These are phyloP conservation scores for Ophiobolus disseminans DNA, from an alignment of 2,329 filamentous ascomycete species.

Conservation along the genomic window DNA sequence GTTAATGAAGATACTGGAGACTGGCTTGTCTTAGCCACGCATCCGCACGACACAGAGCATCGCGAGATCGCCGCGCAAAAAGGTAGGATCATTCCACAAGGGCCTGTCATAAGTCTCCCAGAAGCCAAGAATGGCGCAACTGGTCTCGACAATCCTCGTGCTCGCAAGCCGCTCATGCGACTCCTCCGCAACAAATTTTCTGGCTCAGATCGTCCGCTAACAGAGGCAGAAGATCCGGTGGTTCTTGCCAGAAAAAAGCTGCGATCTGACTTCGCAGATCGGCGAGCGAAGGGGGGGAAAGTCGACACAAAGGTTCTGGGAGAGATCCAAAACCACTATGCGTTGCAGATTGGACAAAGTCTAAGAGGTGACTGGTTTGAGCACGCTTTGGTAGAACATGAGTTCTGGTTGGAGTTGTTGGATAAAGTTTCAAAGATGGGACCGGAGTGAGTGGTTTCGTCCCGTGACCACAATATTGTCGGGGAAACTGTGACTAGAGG, in stretches of 20 bases:
- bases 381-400: neutral
- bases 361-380: constrained; percentile 2
- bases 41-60: constrained; percentile 1
- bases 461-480: no score
- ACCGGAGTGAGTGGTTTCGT: neutral
- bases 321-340: constrained; percentile 1
- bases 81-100: neutral
- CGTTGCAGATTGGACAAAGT: neutral
- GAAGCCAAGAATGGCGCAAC: constrained; percentile 19
- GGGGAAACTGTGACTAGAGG: no score
- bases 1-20: constrained; percentile 12
- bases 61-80: neutral
- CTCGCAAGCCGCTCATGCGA: neutral
- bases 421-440: neutral
- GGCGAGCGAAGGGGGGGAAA: neutral
- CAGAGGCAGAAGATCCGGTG: neutral
- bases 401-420: neutral
- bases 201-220: neutral
- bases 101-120: constrained; percentile 2
- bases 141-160: constrained; percentile 10
- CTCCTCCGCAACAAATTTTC: constrained; percentile 3
- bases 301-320: neutral
- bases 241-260: neutral
- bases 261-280: neutral
- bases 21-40: constrained; percentile 13